Conservation (phyloP, 176 grass and related monocot genomes). For the Typha latifolia region DNA sequence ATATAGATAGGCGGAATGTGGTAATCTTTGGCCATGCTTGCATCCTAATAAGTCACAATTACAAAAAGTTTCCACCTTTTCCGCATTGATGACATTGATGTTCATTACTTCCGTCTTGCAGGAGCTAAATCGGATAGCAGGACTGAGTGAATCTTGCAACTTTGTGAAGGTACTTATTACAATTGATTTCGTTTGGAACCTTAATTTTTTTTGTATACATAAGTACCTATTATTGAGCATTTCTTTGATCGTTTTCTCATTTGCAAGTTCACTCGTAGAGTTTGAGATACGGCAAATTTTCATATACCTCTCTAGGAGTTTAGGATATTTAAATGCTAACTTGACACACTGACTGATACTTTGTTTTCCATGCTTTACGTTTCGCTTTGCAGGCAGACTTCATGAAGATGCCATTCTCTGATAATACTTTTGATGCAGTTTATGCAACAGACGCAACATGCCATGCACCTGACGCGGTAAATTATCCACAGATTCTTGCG, state of each 20-base stretch:
- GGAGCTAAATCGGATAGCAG: slow-evolving; percentile 66
- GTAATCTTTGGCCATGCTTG: too few species aligned
- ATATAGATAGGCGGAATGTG: too few species aligned
- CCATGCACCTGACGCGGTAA: slow-evolving; percentile 62
- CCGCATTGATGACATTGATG: too few species aligned
- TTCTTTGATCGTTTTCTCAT: too few species aligned
- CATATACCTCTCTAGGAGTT: too few species aligned
- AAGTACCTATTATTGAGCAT: too few species aligned
- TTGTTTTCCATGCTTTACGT: not conserved
- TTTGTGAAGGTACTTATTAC: slow-evolving; percentile 77
- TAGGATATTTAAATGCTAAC: too few species aligned
- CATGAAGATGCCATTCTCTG: slow-evolving; percentile 69
- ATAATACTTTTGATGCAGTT: slow-evolving; percentile 50
- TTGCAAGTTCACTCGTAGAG: too few species aligned
- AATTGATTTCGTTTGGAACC: too few species aligned
- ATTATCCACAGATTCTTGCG: not conserved
- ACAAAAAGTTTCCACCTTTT: too few species aligned
- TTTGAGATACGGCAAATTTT: too few species aligned
- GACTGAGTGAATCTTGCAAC: slow-evolving; percentile 56
- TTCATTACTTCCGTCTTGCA: slow-evolving; percentile 8
- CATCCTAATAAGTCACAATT: not conserved
- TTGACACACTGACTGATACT: not conserved
- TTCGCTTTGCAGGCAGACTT: slow-evolving; percentile 60
- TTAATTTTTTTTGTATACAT: too few species aligned
- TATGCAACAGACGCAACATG: slow-evolving; percentile 79